Evolutionary conservation across 768 basidiomycete genomes (phyloP), one percentile per base, ranked within the genome.

Genomic region (Calocybe cyanea): DNA sequence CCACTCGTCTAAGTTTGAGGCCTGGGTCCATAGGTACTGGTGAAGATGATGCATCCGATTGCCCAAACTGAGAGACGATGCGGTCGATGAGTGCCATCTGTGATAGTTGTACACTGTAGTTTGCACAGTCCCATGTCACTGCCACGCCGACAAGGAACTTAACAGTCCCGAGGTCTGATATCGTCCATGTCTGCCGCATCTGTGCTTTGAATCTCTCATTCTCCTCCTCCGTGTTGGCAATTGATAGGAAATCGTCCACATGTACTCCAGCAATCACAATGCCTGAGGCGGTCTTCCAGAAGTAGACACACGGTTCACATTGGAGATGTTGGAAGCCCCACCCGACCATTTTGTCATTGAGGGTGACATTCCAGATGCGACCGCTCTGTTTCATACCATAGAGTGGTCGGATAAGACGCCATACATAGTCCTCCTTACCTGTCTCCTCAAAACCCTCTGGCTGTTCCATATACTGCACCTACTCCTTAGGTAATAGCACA

Each of bases 11-110:
- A 4, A 48, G 30, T 24, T 48, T 43, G 1, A 43, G 2, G 1
- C 40, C 41, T 8, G 40, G 34, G 1, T 37, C 35, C 40, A 41
- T 41, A 17, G 40, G 40, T 7, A 41, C n/a, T n/a, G n/a, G 24
- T 2, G 40, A 41, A 5, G 31, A 7, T 30, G 40, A 13, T 8
- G 41, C 25, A 17, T 42, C 28, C 0, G 11, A 15, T 20, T 48
- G 41, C 1, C 41, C 42, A 23, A 20, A 49, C 17, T 35, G 34
- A n/a, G 13, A 18, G 17, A 35, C n/a, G 34, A 35, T 18, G 13
- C 17, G 7, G 14, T 35, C 34, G 7, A 35, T 35, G 14, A 35
- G 34, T 14, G 34, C 34, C 7, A n/a, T 35, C 17, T 35, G 34
- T 5, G 34, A 35, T 6, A 35, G 17, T 35, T 18, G 5, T 14